phyloP scores from a whole-genome alignment of 805 yeast genomes.

The Torulaspora maleeae region DNA sequence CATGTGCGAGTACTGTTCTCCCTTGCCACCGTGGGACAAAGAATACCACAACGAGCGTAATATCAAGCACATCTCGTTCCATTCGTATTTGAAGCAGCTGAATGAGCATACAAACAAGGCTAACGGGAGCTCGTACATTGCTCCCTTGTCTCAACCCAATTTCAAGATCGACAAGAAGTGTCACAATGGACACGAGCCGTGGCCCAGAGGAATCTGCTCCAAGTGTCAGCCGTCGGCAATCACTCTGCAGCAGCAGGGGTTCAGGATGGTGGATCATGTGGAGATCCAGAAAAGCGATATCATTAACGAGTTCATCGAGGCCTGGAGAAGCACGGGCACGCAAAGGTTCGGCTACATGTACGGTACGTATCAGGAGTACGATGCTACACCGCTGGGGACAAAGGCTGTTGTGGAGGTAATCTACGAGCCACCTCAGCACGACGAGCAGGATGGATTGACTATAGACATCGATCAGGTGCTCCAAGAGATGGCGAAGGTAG shows the following conservation, averaged over 20 bases:
- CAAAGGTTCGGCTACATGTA: constrained; percentile 84
- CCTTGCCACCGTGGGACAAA: constrained; percentile 91
- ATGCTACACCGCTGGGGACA: constrained; percentile 76
- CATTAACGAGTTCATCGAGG: constrained; percentile 77
- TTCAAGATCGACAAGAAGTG: constrained; percentile 62
- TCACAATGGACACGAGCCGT: constrained; percentile 78
- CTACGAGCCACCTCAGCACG: constrained; percentile 86
- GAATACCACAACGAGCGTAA: constrained; percentile 66
- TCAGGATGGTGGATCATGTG: constrained; percentile 96
- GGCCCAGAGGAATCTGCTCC: constrained; percentile 93
- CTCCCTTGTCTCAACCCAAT: constrained; percentile 71
- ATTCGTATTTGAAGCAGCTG: constrained; percentile 70
- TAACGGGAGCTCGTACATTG: constrained; percentile 61
- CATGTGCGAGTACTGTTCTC: constrained; percentile 97
- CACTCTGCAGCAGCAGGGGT: constrained; percentile 81
- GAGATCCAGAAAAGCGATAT: constrained; percentile 75
- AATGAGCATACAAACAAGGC: constrained; percentile 59
- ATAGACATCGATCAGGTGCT: constrained; percentile 44
- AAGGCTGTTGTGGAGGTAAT: constrained; percentile 93
- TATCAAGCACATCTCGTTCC: constrained; percentile 85
- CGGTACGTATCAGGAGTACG: constrained; percentile 75
- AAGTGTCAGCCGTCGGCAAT: constrained; percentile 96
- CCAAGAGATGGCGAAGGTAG: constrained; percentile 45
- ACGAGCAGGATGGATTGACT: constrained; percentile 80
- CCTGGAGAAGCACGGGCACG: constrained; percentile 84